Evolutionary conservation across 345 rosid genomes (phyloP), one percentile per base, ranked within the genome.

Genomic region (Salix udensis): DNA sequence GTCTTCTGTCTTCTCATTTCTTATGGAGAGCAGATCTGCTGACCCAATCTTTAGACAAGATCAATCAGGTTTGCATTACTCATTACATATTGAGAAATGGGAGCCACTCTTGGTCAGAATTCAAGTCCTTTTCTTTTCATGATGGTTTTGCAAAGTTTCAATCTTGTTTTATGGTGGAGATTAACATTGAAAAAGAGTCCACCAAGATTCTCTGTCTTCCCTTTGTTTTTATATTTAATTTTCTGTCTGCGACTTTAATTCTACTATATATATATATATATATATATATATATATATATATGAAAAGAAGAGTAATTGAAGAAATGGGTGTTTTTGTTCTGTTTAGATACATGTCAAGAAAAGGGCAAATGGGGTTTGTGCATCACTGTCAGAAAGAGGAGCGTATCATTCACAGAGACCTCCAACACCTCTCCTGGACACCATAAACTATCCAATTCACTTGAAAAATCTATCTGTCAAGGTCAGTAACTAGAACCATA

Each of bases 391-490:
- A 55, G 97, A 93, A 72, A 85, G 82, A 30, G 91, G 86, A 65
- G 97, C 91, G 58, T 95, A 88, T 76, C 83, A 90, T 53, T 82
- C 98, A 30, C 88, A 84, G 70, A 91, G 87, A 73, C 97, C 94
- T 71, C 89, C 94, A 73, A 95, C 98, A 7, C 98, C 97, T 79
- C 93, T 95, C 58, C 79, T 95, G 82, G 97, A 95, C 89, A 91
- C 98, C 71, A 83, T 95, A 39, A 95, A 93, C 80, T 91, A 88
- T 74, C 98, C 98, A 77, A 89, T 93, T 84, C 98, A 93, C 78
- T 89, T 95, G 98, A 95, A 95, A 76, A 93, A 93, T 86, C 92
- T 95, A 5, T 93, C 98, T 48, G 10, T 82, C 84, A 90, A 85
- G 96, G 97, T 92, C 80, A 74, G 55, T 9, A 11, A 73, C 23